Percentiles rank a stretch among this genome's conserved stretches.
These are phyloP conservation scores for Eragrostis tef DNA, from an alignment of 202 grass and related monocot species.

Conservation along the genomic window DNA sequence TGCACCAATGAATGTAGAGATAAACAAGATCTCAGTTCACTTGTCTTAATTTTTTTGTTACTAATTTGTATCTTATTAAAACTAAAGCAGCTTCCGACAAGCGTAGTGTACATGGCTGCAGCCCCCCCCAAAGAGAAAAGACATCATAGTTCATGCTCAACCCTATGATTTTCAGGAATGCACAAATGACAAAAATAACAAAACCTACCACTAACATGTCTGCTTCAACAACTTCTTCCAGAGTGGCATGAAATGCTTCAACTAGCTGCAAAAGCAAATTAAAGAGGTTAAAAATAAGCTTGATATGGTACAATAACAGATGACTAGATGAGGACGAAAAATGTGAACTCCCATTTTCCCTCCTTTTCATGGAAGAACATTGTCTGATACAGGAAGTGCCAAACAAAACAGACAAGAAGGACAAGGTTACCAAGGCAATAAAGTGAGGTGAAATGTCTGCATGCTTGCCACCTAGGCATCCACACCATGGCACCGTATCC, in stretches of 20 bases:
- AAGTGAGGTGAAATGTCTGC: background rate
- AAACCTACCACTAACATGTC: conserved; percentile 88
- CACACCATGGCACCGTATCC: background rate
- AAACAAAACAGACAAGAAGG: conserved; percentile 1
- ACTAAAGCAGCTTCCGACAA: conserved; percentile 13
- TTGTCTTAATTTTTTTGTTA: conserved; percentile 18
- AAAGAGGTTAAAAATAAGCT: conserved; percentile 40
- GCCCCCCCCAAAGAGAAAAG: background rate
- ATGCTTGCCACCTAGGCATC: background rate
- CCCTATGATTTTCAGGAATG: conserved; percentile 9
- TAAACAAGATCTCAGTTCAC: conserved; percentile 23
- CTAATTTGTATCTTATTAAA: conserved; percentile 42
- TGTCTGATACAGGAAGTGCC: background rate
- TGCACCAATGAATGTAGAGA: conserved; percentile 54
- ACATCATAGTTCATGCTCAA: conserved; percentile 31
- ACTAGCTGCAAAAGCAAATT: conserved; percentile 68
- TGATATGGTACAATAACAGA: background rate
- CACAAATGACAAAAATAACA: conserved; percentile 23
- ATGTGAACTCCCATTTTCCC: background rate
- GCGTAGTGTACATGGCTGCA: conserved; percentile 31
- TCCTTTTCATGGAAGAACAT: conserved; percentile 3
- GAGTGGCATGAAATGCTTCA: conserved; percentile 95
- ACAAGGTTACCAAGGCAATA: conserved; percentile 5
- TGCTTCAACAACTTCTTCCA: conserved; percentile 95
- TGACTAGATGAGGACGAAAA: conserved; percentile 5